Evolutionary conservation across 1,284 basidiomycete genomes (phyloP), one percentile per base, ranked within the genome.

Genomic region (Phenoliferia sp.): DNA sequence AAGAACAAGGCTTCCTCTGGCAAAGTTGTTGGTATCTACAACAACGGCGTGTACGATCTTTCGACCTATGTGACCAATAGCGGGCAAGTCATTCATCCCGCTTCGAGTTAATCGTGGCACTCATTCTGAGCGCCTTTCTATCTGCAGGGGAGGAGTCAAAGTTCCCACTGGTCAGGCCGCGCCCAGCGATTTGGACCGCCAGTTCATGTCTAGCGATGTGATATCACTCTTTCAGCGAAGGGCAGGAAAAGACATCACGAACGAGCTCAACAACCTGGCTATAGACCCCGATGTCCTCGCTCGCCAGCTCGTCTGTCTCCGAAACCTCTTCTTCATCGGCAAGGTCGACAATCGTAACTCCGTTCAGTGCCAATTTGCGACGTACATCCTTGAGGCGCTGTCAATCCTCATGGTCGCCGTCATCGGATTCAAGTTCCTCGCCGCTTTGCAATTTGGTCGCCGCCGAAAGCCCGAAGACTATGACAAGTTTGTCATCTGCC

Each of bases 401-500:
- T 95, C 92, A 2, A 83, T 91, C 76, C 82, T 97, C 81, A 97
- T 99, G 93, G 90, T 98, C 65, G 83, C 88, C 66, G 90, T 98
- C 77, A 95, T 99, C 76, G 94, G 89, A 0, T 98, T 99, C 89
- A 99, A 99, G 82, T 99, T 98, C 82, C 81, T 98, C 69, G 92
- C 94, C 0, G 94, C 94, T 0, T 83, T 98, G 78, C 94, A 94
- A 80, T 92, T 98, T 76, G 85, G 86, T 59, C 81, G 88, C 16
- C 83, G 88, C 55, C 87, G 92, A 67, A 89, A 90, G 35, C 94
- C 95, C 0, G 95, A 98, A 80, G 88, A 96, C 75, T 92, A 96
- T 77, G 95, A 98, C 84, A 97, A 97, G 81, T 98, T 98, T 74
- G 93, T 99, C 72, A 93, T 99, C 72, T 97, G 94, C 78, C 96